Evolutionary conservation across 805 yeast species (phyloP), one percentile per base, ranked within the genome.

Genomic region (Pichia cabralensis): DNA sequence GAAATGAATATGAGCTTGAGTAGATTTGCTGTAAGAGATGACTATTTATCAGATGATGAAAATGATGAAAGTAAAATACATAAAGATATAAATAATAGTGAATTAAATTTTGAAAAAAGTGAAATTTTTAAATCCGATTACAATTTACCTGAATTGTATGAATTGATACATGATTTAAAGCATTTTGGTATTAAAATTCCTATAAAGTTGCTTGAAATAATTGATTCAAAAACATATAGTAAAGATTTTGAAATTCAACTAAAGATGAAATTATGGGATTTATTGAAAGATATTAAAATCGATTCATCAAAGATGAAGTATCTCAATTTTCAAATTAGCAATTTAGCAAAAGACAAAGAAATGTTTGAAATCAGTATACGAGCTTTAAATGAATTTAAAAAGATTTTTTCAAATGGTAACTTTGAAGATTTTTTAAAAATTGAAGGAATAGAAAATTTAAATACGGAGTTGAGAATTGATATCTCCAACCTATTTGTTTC

Each of bases 141-240:
- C 28, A 35, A 38, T 22, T 36, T 45, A 2, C 60, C 59, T 5
- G 60, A 55, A n/a, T n/a, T n/a, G n/a, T n/a, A n/a, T n/a, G n/a
- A n/a, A n/a, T n/a, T n/a, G n/a, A n/a, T n/a, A n/a, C n/a, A n/a
- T n/a, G n/a, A n/a, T n/a, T n/a, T n/a, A n/a, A n/a, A n/a, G n/a
- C n/a, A n/a, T n/a, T n/a, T 49, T 17, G 65, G 61, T 2, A 44
- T 59, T 10, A 43, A 45, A 0, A 62, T 69, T 1, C 71, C 74
- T 8, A 10, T 11, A 12, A n/a, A 17, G 17, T 8, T 15, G 1
- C 11, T 39, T 4, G 42, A 45, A 6, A 48, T 63, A 35, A 64
- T 65, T 44, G 50, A 49, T 18, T 28, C 29, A 56, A 8, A 68
- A 62, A 40, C 39, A 44, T 8, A 33, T 26, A 20, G 22, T 2